Evolutionary conservation across 768 basidiomycete species (phyloP), one percentile per base, ranked within the genome.

Genomic region (Lenzites betulinus): DNA sequence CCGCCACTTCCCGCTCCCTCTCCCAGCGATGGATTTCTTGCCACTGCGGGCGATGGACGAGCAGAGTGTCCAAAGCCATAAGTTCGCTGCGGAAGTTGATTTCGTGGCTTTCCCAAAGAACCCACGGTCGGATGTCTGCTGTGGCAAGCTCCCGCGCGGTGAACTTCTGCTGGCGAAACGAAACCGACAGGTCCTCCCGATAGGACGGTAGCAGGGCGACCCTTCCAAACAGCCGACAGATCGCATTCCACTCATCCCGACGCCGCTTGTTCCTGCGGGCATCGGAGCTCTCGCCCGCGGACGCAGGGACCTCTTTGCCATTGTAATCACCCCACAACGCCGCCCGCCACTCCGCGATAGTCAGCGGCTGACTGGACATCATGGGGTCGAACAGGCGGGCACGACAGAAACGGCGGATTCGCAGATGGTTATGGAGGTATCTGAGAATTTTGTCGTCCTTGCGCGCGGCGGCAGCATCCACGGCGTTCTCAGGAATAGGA

Each of bases 321-420:
- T 22, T 11, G 28, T 57, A 57, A 16, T 57, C 48, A 5, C 55
- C 55, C 47, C 46, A 57, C 23, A 57, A 38, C 7, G 35, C 55
- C 9, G 47, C 47, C 3, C 55, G 46, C 55, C 55, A 57, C 3
- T 57, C 47, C 36, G 36, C 36, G 23, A 57, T 39, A 7, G 55
- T 57, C 16, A 57, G 38, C 16, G 55, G 55, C 6, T 30, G 35
- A 7, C 39, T 16, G 22, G 35, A 15, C 20, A 57, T 7, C 11
- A 16, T 18, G 15, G 42, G 36, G 25, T 57, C 55, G 25, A 57
- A 41, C 8, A 57, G 25, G 5, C 55, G 46, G 23, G 25, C 22
- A 3, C 47, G 46, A 28, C 44, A 35, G 38, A 49, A 57, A 3
- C 20, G 18, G 3, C 55, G 47, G 55, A 57, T 49, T 13, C 55